Conservation (phyloP, 2,329 filamentous ascomycete species). For the Cordyceps tenuipes region DNA sequence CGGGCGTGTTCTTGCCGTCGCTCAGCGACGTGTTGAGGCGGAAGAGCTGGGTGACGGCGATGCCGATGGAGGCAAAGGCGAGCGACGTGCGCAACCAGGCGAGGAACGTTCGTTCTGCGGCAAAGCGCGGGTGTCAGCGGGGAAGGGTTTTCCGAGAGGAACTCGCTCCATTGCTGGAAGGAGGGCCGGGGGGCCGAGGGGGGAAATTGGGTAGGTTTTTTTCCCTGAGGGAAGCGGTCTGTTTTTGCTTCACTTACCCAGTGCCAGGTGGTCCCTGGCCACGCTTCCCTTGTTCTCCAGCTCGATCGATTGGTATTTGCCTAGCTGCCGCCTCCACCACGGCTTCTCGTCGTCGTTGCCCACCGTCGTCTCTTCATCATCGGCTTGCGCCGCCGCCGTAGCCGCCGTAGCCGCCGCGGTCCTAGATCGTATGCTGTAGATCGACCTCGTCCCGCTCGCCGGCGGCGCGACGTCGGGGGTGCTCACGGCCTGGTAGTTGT, state of each 20-base stretch:
- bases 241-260: constrained; percentile 47
- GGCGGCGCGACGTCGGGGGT: constrained; percentile 8
- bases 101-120: constrained; percentile 69
- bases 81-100: constrained; percentile 79
- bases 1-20: constrained; percentile 24
- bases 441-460: constrained; percentile 10
- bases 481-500: constrained; percentile 33
- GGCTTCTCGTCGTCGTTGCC: constrained; percentile 18
- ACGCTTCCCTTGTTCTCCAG: constrained; percentile 81
- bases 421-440: constrained; percentile 13
- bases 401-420: constrained; percentile 13
- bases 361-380: constrained; percentile 15
- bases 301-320: constrained; percentile 55
- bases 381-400: constrained; percentile 15
- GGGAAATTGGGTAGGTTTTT: too few species aligned
- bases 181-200: background rate
- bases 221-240: too few species aligned
- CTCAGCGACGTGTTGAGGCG: constrained; percentile 63
- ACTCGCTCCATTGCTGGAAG: too few species aligned
- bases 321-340: constrained; percentile 45
- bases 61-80: constrained; percentile 73
- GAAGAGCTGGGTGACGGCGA: constrained; percentile 78
- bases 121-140: too few species aligned
- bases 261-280: constrained; percentile 70
- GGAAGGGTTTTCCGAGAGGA: too few species aligned